These are phyloP conservation scores for Thozetella sp. DNA, from an alignment of 495 filamentous ascomycete species.

Conservation along the genomic window DNA sequence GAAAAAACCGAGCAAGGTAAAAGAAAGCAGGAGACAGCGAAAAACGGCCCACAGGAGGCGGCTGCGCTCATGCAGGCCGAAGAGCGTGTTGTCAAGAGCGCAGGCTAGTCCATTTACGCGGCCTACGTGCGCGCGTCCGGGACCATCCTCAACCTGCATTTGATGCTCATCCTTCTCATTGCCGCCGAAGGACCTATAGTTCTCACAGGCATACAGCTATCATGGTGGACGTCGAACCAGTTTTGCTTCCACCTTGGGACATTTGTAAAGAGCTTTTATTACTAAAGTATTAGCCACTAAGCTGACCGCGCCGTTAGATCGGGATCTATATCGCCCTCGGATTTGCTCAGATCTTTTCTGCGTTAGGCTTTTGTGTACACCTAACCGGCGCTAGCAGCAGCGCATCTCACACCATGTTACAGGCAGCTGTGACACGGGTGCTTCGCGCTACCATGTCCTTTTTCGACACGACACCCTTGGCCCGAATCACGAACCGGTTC, in stretches of 20 bases:
- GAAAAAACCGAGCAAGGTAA: too few relatives aligned
- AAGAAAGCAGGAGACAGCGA: too few relatives aligned
- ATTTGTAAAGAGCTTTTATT: too few relatives aligned
- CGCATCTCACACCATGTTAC: slow-evolving; percentile 80
- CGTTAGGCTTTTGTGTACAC: slow-evolving; percentile 65
- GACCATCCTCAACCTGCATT: slow-evolving; percentile 63
- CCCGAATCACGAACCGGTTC: slow-evolving; percentile 97
- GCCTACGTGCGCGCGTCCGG: slow-evolving; percentile 84
- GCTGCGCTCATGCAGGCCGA: slow-evolving; percentile 93
- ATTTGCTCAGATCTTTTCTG: slow-evolving; percentile 66
- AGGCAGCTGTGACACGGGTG: slow-evolving; percentile 76
- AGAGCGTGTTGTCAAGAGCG: slow-evolving; percentile 79
- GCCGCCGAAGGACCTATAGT: slow-evolving; percentile 85
- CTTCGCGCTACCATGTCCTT: slow-evolving; percentile 94
- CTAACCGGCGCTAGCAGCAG: slow-evolving; percentile 79
- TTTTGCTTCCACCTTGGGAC: slow-evolving; percentile 64
- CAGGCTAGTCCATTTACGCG: slow-evolving; percentile 80
- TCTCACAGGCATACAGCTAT: slow-evolving; percentile 85
- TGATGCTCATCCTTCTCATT: slow-evolving; percentile 68
- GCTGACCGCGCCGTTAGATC: slow-evolving; percentile 83
- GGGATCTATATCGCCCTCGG: slow-evolving; percentile 84
- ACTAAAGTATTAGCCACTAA: too few relatives aligned
- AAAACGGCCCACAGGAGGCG: too few relatives aligned
- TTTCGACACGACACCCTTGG: slow-evolving; percentile 94
- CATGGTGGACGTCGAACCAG: slow-evolving; percentile 84